Evolutionary conservation across 1,139 yeast species (phyloP).

Genomic region (Groenewaldozyma auringiensis): DNA sequence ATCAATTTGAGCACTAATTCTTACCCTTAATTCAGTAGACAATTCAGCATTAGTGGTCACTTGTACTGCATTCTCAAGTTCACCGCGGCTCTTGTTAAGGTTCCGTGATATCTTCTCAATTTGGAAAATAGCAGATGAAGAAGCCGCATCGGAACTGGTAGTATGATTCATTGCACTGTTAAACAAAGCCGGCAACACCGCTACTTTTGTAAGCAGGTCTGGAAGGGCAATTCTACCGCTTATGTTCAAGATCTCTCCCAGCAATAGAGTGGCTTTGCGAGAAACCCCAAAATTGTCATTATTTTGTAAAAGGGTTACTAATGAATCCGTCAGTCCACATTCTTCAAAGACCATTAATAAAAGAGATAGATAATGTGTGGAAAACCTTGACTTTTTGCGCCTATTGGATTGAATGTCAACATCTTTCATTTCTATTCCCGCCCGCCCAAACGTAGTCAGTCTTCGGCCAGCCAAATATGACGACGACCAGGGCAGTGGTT

Average conservation of each 20-base stretch:
- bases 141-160: constrained; percentile 15
- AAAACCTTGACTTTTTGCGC: constrained; percentile 16
- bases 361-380: constrained; percentile 57
- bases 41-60: constrained; percentile 13
- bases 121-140: constrained; percentile 34
- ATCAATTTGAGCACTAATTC: constrained; percentile 50
- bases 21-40: constrained; percentile 35
- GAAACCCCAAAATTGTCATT: constrained; percentile 40
- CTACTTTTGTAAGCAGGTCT: constrained; percentile 23
- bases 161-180: constrained; percentile 24
- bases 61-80: constrained; percentile 1
- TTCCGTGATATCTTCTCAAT: constrained; percentile 42
- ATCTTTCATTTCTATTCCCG: constrained; percentile 3
- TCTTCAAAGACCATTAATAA: constrained; percentile 46
- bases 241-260: constrained; percentile 55
- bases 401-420: not conserved
- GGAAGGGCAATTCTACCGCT: constrained; percentile 49
- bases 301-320: constrained; percentile 44
- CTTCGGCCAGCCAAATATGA: constrained; percentile 32
- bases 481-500: constrained; percentile 53
- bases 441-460: constrained; percentile 25
- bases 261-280: constrained; percentile 54
- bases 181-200: constrained; percentile 29
- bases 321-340: constrained; percentile 47
- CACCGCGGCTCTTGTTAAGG: constrained; percentile 29